These are phyloP conservation scores for Dimargaris verticillata DNA, from an alignment of 192 early-diverging fungal genomes.

Conservation along the genomic window DNA sequence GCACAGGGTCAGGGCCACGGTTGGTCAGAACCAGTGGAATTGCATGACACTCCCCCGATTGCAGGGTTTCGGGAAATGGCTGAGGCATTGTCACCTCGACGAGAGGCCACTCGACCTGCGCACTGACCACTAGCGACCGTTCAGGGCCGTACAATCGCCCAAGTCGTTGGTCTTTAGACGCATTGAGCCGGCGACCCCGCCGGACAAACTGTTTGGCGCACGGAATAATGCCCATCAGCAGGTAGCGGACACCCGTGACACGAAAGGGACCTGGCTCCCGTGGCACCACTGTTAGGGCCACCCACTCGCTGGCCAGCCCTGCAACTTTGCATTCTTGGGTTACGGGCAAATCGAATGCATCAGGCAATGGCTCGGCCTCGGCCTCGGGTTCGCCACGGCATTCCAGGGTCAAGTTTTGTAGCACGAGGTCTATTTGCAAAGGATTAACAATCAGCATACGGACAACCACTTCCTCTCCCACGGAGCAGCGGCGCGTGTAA, in stretches of 20 bases:
- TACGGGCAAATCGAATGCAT: conserved; percentile 15
- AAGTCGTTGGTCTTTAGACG: conserved; percentile 51
- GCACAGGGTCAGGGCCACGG: conserved; percentile 56
- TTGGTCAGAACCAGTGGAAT: conserved; percentile 67
- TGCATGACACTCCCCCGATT: conserved; percentile 67
- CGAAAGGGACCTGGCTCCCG: conserved; percentile 38
- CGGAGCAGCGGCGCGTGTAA: conserved; percentile 17
- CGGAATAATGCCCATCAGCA: conserved; percentile 61
- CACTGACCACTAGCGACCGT: conserved; percentile 46
- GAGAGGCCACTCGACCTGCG: conserved; percentile 69
- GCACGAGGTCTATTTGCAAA: conserved; percentile 21
- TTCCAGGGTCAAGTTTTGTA: conserved; percentile 23
- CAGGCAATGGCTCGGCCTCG: background rate
- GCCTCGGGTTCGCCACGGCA: conserved; percentile 15
- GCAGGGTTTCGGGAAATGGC: conserved; percentile 50
- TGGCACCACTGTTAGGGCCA: conserved; percentile 18
- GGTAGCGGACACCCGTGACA: conserved; percentile 60
- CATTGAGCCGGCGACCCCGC: conserved; percentile 53
- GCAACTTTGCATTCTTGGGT: conserved; percentile 20
- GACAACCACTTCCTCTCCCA: conserved; percentile 23
- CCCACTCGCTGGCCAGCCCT: conserved; percentile 21
- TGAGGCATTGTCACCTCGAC: conserved; percentile 59
- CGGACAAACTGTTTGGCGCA: conserved; percentile 46
- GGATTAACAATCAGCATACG: conserved; percentile 25
- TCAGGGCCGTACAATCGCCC: conserved; percentile 47